phyloP scores from a whole-genome alignment of 768 basidiomycete species.

The Cubamyces sp. region DNA sequence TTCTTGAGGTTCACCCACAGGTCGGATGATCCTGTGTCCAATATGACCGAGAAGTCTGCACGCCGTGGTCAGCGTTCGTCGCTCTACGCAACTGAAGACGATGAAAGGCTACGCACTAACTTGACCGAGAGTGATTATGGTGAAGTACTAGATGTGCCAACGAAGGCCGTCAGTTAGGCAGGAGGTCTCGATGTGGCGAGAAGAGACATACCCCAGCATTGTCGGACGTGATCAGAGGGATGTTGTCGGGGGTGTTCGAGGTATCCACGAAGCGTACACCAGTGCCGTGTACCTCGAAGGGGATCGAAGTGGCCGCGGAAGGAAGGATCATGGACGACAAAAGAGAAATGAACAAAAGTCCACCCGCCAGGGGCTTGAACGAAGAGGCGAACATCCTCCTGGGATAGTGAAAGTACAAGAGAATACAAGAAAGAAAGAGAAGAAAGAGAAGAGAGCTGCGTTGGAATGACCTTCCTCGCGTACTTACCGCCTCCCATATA shows the following conservation, averaged over 20 bases:
- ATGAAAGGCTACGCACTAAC: neutral
- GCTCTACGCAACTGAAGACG: neutral
- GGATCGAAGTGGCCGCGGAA: neutral
- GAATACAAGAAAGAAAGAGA: neutral
- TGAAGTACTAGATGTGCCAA: neutral
- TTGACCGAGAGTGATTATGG: conserved; percentile 13
- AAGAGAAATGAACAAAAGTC: neutral
- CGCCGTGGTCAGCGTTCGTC: neutral
- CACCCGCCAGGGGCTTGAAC: conserved; percentile 8
- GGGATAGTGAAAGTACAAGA: neutral
- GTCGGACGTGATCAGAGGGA: neutral
- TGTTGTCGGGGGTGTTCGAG: neutral
- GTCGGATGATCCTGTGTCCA: conserved; percentile 42
- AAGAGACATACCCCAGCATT: neutral
- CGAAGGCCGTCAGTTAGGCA: neutral
- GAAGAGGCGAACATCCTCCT: conserved; percentile 1
- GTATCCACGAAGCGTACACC: neutral
- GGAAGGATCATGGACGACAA: neutral
- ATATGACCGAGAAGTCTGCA: conserved; percentile 35
- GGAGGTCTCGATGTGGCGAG: neutral
- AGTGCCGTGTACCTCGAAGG: neutral
- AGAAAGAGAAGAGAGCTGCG: neutral
- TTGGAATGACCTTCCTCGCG: no score
- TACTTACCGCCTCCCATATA: no score
- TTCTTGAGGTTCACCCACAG: conserved; percentile 33